These are phyloP conservation scores for Sporothrix luriei DNA, from an alignment of 2,329 filamentous ascomycete genomes.

Conservation along the genomic window DNA sequence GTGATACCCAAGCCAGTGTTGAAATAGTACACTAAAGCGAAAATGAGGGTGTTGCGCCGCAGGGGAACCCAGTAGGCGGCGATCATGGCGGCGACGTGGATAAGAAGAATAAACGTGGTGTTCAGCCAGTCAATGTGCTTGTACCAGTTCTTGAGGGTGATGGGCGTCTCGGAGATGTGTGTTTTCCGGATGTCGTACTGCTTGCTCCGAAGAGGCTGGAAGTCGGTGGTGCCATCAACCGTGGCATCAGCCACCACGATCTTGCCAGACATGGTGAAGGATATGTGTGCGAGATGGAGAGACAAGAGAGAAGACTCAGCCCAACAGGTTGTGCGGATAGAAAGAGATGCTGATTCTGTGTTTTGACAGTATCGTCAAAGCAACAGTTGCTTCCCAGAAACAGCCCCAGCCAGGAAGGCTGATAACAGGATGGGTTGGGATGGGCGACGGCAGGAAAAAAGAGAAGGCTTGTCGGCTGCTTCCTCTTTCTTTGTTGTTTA, in stretches of 20 bases:
- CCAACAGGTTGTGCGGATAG: conserved; percentile 6
- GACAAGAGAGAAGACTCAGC: background rate
- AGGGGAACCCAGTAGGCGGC: conserved; percentile 78
- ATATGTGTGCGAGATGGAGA: background rate
- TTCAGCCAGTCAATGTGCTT: conserved; percentile 96
- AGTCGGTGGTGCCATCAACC: conserved; percentile 59
- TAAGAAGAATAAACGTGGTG: conserved; percentile 74
- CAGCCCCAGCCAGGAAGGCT: conserved; percentile 27
- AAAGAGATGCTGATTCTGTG: background rate
- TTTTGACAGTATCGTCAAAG: background rate
- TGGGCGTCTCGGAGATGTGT: conserved; percentile 81
- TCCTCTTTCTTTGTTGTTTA: conserved; percentile 18
- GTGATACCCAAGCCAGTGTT: conserved; percentile 80
- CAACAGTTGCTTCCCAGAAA: conserved; percentile 15
- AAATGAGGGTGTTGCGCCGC: conserved; percentile 69
- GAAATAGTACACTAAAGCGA: conserved; percentile 78
- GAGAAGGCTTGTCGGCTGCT: conserved; percentile 16
- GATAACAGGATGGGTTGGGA: conserved; percentile 3
- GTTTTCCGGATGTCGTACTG: conserved; percentile 66
- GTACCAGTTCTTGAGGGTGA: conserved; percentile 83
- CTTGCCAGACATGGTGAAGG: conserved; percentile 40
- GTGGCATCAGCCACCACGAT: conserved; percentile 48
- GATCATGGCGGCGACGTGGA: conserved; percentile 74
- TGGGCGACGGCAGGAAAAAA: background rate
- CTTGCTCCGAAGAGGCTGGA: conserved; percentile 54